Conservation (phyloP, 495 filamentous ascomycete genomes). For the Annulohypoxylon bovei region DNA sequence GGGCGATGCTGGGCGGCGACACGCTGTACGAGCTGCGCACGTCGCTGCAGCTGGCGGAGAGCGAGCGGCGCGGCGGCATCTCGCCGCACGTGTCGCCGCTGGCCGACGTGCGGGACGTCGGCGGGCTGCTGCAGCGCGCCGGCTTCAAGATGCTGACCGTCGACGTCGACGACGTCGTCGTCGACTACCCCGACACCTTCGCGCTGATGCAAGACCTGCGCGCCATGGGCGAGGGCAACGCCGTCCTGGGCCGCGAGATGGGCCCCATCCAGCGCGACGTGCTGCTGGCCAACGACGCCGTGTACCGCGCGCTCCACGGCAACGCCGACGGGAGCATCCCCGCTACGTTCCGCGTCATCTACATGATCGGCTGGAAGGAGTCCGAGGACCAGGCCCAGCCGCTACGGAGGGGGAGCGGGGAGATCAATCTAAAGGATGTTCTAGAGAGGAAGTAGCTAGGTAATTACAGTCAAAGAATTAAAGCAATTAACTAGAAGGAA, state of each 20-base stretch:
- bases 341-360: constrained; percentile 91
- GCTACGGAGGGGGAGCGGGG: constrained; percentile 80
- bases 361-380: constrained; percentile 99
- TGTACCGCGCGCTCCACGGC: constrained; percentile 87
- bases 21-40: constrained; percentile 94
- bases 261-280: constrained; percentile 83
- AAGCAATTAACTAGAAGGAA: neutral
- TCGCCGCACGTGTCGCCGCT: constrained; percentile 87
- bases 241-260: constrained; percentile 80
- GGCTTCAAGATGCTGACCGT: constrained; percentile 97
- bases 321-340: constrained; percentile 74
- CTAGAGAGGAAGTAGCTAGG: constrained; percentile 59
- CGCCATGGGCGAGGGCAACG: constrained; percentile 93
- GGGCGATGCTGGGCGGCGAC: constrained; percentile 96
- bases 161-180: constrained; percentile 95
- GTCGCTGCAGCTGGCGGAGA: constrained; percentile 90
- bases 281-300: constrained; percentile 84
- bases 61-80: constrained; percentile 87
- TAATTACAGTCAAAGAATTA: neutral
- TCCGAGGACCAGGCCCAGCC: constrained; percentile 80
- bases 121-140: constrained; percentile 83
- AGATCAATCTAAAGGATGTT: constrained; percentile 84
- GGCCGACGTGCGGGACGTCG: constrained; percentile 91
- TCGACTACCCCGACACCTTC: constrained; percentile 94
- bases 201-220: constrained; percentile 92